These are phyloP conservation scores for Arthrobotrys sinensis DNA, from an alignment of 2,329 filamentous ascomycete genomes.

Conservation along the genomic window DNA sequence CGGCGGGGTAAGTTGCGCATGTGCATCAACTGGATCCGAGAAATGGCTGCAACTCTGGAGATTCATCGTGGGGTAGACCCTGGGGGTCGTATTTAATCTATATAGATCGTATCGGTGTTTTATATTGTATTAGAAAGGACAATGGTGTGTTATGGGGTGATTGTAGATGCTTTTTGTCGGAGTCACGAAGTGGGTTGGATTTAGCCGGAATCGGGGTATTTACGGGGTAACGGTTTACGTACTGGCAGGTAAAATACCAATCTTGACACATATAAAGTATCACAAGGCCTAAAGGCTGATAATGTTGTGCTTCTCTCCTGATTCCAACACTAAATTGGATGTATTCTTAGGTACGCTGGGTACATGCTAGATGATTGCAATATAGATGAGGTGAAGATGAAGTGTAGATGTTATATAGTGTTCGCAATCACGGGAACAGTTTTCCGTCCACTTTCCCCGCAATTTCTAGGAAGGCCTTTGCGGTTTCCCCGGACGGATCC, in stretches of 20 bases:
- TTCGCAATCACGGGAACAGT: constrained; percentile 51
- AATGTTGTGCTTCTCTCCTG: constrained; percentile 28
- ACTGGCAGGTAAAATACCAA: not conserved
- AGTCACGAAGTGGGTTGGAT: constrained; percentile 57
- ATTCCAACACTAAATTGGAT: constrained; percentile 24
- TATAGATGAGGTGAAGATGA: constrained; percentile 16
- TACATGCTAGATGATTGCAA: constrained; percentile 23
- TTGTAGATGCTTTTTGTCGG: constrained; percentile 46
- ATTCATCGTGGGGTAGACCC: constrained; percentile 52
- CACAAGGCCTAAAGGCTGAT: constrained; percentile 30
- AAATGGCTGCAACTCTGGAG: constrained; percentile 54
- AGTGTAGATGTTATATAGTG: constrained; percentile 12
- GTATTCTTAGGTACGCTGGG: constrained; percentile 21
- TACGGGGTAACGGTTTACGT: constrained; percentile 21
- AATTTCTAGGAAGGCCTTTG: constrained; percentile 80
- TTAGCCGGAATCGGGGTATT: constrained; percentile 51
- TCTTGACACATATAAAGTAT: constrained; percentile 38
- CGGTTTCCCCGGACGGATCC: constrained; percentile 82
- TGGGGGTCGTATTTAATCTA: constrained; percentile 43
- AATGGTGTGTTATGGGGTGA: constrained; percentile 27
- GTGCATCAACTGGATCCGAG: constrained; percentile 58
- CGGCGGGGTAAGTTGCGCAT: constrained; percentile 53
- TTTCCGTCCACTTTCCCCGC: constrained; percentile 71
- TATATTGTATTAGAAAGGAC: constrained; percentile 29
- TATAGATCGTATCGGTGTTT: constrained; percentile 35